Conservation (phyloP, 768 basidiomycete genomes). For the Lentinula detonsa region DNA sequence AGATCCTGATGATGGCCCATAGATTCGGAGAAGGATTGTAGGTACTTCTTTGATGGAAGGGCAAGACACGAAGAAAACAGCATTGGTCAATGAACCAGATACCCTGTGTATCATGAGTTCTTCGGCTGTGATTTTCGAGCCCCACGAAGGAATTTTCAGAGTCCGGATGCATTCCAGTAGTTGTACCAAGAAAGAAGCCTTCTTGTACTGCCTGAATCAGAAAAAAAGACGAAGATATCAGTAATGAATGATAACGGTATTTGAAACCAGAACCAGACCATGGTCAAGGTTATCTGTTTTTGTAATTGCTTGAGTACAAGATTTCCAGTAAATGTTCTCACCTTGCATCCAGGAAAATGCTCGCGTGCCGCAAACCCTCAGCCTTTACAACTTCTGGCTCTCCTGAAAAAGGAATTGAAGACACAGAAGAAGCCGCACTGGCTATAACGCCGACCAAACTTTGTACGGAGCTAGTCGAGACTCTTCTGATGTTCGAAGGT, state of each 20-base stretch:
- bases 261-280: slow-evolving; percentile 28
- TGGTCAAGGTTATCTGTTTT: slow-evolving; percentile 27
- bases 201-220: slow-evolving; percentile 55
- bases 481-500: slow-evolving; percentile 15
- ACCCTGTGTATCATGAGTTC: slow-evolving; percentile 68
- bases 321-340: slow-evolving; percentile 37
- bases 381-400: slow-evolving; percentile 39
- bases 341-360: slow-evolving; percentile 59
- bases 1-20: slow-evolving; percentile 78
- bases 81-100: slow-evolving; percentile 91
- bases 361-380: slow-evolving; percentile 57
- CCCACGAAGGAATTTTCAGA: slow-evolving; percentile 60
- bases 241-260: slow-evolving; percentile 9
- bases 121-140: slow-evolving; percentile 36
- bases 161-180: slow-evolving; percentile 50
- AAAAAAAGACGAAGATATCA: slow-evolving; percentile 15
- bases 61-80: slow-evolving; percentile 93
- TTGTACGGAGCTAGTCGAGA: slow-evolving; percentile 29
- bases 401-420: slow-evolving; percentile 28
- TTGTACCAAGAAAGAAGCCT: slow-evolving; percentile 44
- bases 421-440: slow-evolving; percentile 23
- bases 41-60: slow-evolving; percentile 37
- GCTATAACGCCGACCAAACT: slow-evolving; percentile 23
- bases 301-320: slow-evolving; percentile 24
- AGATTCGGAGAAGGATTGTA: slow-evolving; percentile 86